Percentiles rank a stretch among this genome's conserved stretches.
Evolutionary conservation across 2,329 filamentous ascomycete species (phyloP).

Genomic region (Lasiodiplodia hormozganensis): DNA sequence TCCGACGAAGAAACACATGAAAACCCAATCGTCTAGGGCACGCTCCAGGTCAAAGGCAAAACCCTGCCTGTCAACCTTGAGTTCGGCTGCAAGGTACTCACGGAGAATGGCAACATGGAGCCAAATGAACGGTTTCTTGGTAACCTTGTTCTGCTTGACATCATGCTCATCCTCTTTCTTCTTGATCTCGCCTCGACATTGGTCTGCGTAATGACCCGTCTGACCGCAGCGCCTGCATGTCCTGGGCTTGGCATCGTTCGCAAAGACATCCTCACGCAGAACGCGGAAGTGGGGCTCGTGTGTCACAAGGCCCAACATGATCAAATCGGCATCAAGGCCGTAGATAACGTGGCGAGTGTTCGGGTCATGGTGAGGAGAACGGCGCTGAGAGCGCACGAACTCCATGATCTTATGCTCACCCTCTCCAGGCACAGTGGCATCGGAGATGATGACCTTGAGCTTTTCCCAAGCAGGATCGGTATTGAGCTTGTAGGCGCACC

Average conservation of each 20-base stretch:
- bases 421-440: slow-evolving; percentile 96
- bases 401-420: slow-evolving; percentile 99
- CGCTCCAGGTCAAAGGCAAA: slow-evolving; percentile 94
- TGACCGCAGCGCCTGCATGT: slow-evolving; percentile 93
- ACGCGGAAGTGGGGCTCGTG: slow-evolving; percentile 98
- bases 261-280: slow-evolving; percentile 95
- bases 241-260: slow-evolving; percentile 82
- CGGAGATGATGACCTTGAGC: slow-evolving; percentile 97
- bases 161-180: slow-evolving; percentile 80
- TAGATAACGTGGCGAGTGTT: slow-evolving; percentile 99
- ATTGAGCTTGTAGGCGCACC: slow-evolving; percentile 97
- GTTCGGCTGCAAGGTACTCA: slow-evolving; percentile 91
- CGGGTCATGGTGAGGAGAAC: slow-evolving; percentile 88
- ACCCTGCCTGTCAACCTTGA: slow-evolving; percentile 79
- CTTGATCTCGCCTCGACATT: slow-evolving; percentile 81
- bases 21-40: slow-evolving; percentile 96
- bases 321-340: slow-evolving; percentile 95
- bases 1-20: slow-evolving; percentile 98
- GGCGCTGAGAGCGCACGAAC: slow-evolving; percentile 91
- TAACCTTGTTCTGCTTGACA: slow-evolving; percentile 74
- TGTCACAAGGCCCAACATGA: slow-evolving; percentile 96
- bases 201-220: slow-evolving; percentile 85
- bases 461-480: slow-evolving; percentile 91
- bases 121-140: slow-evolving; percentile 96
- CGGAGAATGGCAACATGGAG: slow-evolving; percentile 89